Evolutionary conservation across 75 land plant species (phyloP).

Genomic region (Chamaecyparis obtusa): DNA sequence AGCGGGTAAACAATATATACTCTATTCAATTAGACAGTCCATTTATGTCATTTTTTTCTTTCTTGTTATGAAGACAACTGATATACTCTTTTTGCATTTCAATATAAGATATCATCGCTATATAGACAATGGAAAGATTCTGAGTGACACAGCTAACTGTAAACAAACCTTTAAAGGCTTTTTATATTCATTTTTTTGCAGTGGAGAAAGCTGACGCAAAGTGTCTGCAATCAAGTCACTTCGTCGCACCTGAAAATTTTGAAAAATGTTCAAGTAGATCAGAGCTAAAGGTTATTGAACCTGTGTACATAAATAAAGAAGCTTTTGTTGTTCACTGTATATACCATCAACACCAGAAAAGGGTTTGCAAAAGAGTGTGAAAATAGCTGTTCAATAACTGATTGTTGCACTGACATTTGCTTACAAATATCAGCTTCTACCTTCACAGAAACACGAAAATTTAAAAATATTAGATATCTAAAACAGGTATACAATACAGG

Average conservation of each 20-base stretch:
- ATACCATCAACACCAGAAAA: slow-evolving; percentile 33
- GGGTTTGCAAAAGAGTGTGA: slow-evolving; percentile 21
- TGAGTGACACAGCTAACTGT: not conserved
- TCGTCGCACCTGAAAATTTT: slow-evolving; percentile 27
- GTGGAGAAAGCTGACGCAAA: slow-evolving; percentile 24
- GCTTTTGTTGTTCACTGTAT: not conserved
- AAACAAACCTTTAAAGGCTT: slow-evolving; percentile 38
- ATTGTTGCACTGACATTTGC: slow-evolving; percentile 13
- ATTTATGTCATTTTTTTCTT: not conserved
- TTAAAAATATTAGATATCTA: not conserved
- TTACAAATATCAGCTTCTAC: slow-evolving; percentile 38
- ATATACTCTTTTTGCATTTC: not conserved
- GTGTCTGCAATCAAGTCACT: slow-evolving; percentile 28
- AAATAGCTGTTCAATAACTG: slow-evolving; percentile 29
- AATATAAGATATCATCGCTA: not conserved
- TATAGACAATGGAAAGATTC: not conserved
- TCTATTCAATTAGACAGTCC: not conserved
- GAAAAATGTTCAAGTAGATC: not conserved
- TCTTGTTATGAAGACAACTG: not conserved
- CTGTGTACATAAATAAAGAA: not conserved
- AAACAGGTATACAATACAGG: not conserved
- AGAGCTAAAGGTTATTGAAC: not conserved
- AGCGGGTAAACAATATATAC: too few relatives aligned
- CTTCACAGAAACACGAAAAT: slow-evolving; percentile 15
- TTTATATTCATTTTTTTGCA: slow-evolving; percentile 22